phyloP scores from a whole-genome alignment of 2,329 filamentous ascomycete species.

The Eutypa lata region DNA sequence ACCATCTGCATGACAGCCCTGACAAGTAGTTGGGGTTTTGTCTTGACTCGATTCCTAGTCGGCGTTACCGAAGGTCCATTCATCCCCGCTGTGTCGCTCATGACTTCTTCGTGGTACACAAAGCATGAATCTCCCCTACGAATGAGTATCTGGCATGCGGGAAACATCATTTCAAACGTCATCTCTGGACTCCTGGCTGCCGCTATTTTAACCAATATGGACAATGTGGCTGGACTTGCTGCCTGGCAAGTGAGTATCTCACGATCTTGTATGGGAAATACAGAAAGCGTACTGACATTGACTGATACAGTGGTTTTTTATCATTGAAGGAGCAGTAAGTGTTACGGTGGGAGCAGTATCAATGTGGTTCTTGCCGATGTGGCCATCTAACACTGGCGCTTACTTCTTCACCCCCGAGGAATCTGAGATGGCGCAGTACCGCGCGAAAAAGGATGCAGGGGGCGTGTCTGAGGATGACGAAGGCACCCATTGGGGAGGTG shows the following conservation, averaged over 20 bases:
- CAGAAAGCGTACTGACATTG: background rate
- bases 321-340: constrained; percentile 34
- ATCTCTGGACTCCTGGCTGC: constrained; percentile 42
- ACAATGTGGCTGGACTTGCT: constrained; percentile 29
- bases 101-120: constrained; percentile 46
- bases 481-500: constrained; percentile 36
- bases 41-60: constrained; percentile 29
- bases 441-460: constrained; percentile 33
- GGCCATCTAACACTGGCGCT: constrained; percentile 30
- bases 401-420: constrained; percentile 36
- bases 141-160: constrained; percentile 44
- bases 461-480: constrained; percentile 33
- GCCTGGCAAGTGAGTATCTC: constrained; percentile 28
- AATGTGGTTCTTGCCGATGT: constrained; percentile 35
- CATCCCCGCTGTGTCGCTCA: constrained; percentile 44
- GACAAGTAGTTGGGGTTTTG: constrained; percentile 24
- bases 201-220: constrained; percentile 42
- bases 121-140: constrained; percentile 39
- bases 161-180: constrained; percentile 42
- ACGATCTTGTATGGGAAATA: background rate
- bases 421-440: constrained; percentile 34
- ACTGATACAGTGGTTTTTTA: constrained; percentile 36
- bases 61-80: constrained; percentile 35
- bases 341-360: constrained; percentile 28
- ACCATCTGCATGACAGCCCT: constrained; percentile 42